phyloP scores from a whole-genome alignment of 805 yeast genomes.

The Pachysolen tannophilus region DNA sequence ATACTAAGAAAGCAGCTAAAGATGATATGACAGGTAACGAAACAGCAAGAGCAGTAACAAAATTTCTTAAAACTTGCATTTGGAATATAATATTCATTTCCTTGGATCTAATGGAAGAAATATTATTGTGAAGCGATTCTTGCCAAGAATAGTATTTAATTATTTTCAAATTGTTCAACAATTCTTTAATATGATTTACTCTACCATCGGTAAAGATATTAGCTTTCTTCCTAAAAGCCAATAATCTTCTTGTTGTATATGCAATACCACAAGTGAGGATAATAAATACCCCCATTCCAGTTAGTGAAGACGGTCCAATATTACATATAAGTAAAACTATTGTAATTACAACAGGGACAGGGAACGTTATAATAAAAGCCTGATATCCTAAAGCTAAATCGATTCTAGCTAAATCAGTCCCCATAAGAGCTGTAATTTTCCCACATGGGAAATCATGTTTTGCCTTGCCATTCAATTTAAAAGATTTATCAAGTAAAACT shows the following conservation, averaged over 20 bases:
- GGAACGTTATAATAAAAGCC: slow-evolving; percentile 56
- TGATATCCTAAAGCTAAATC: slow-evolving; percentile 67
- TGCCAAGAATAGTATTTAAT: slow-evolving; percentile 93
- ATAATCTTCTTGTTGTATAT: slow-evolving; percentile 38
- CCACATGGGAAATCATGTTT: slow-evolving; percentile 61
- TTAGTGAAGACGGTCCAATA: slow-evolving; percentile 65
- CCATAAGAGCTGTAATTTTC: slow-evolving; percentile 67
- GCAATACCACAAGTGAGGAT: slow-evolving; percentile 41
- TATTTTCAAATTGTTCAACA: slow-evolving; percentile 67
- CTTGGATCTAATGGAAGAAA: slow-evolving; percentile 44
- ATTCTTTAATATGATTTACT: slow-evolving; percentile 70
- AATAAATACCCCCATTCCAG: slow-evolving; percentile 56
- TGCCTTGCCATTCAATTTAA: slow-evolving; percentile 51
- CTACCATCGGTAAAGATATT: slow-evolving; percentile 65
- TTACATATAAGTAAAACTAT: slow-evolving; percentile 59
- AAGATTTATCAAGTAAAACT: slow-evolving; percentile 58
- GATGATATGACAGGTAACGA: slow-evolving; percentile 62
- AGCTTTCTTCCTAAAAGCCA: slow-evolving; percentile 46
- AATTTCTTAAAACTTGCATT: slow-evolving; percentile 57
- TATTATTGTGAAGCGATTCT: slow-evolving; percentile 53
- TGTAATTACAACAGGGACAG: slow-evolving; percentile 52
- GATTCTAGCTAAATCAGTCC: slow-evolving; percentile 73
- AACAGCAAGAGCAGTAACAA: slow-evolving; percentile 49
- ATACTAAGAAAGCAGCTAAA: slow-evolving; percentile 42
- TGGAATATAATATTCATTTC: slow-evolving; percentile 54